Conservation (phyloP, 495 filamentous ascomycete genomes). For the Parachaetomium inaequale region DNA sequence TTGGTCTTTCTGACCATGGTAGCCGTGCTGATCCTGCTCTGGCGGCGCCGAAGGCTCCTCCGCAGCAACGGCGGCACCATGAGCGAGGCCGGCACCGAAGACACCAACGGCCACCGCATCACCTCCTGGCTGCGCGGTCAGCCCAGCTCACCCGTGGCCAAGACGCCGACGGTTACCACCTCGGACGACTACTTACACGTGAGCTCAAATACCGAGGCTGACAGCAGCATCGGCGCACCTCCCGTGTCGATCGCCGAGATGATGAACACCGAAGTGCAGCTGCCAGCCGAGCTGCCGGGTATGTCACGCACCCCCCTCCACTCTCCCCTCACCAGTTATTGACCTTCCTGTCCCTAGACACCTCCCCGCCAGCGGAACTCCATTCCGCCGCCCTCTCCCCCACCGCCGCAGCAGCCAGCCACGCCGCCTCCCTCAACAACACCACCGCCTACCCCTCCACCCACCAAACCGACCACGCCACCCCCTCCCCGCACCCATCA, state of each 20-base stretch:
- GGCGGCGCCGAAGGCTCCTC: conserved; percentile 46
- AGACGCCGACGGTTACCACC: conserved; percentile 47
- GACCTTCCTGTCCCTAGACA: conserved; percentile 23
- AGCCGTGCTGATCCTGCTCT: conserved; percentile 52
- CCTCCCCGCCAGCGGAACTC: conserved; percentile 36
- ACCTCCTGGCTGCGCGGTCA: conserved; percentile 45
- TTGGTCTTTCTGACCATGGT: conserved; percentile 55
- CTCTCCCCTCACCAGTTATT: conserved; percentile 10
- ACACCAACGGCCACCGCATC: conserved; percentile 40
- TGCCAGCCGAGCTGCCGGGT: conserved; percentile 45
- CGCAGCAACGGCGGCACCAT: conserved; percentile 25
- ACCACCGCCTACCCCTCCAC: conserved; percentile 20
- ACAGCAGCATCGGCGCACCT: conserved; percentile 22
- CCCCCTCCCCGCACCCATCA: conserved; percentile 8
- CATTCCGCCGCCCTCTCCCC: conserved; percentile 29
- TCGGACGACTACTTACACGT: conserved; percentile 34
- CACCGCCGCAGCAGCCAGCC: conserved; percentile 18
- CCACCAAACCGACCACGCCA: conserved; percentile 30
- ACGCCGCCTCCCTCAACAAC: conserved; percentile 31
- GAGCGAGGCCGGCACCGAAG: conserved; percentile 46
- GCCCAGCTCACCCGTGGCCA: conserved; percentile 27
- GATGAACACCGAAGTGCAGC: conserved; percentile 33
- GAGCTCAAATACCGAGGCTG: conserved; percentile 24
- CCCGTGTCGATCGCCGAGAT: conserved; percentile 32
- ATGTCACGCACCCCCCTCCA: background rate